Evolutionary conservation across 768 basidiomycete species (phyloP), one percentile per base, ranked within the genome.

Genomic region (Harrya chromipes): DNA sequence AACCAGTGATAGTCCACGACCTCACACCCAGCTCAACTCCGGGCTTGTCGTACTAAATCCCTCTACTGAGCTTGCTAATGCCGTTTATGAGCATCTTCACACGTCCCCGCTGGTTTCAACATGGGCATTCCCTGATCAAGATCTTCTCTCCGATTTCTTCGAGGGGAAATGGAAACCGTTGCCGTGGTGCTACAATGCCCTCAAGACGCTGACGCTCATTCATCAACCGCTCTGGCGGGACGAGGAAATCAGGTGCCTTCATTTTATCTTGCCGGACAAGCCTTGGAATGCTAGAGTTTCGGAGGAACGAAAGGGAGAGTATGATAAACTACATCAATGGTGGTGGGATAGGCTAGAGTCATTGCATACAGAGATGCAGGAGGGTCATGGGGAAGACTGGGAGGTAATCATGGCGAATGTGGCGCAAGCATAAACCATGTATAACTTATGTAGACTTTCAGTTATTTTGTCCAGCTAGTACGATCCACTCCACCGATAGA

Each of bases 101-200:
- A 78, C 72, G 5, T 80, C 79, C 9, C 78, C 80, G 3, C 72
- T 76, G 10, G 72, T 87, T 8, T 50, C 74, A 4, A 71, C 72
- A 0, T 84, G 78, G 72, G 68, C 66, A n/a, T 97, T 97, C 66
- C 84, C 92, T 1, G 95, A 99, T 67, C 95, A 99, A 67, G 95
- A 99, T 58, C 77, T 97, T 27, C 80, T 97, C 27, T 79, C 94
- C 1, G 79, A 77, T 27, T 81, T 83, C 62, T 98, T 95, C 73
- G 68, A 76, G 47, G 87, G 85, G 16, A 82, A 68, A 63, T 94
- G 90, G 89, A 77, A 73, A 46, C 84, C 89, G 5, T 69, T 95
- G 35, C 80, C 84, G 1, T 97, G 89, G 83, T 83, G 83, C 53
- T 94, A 93, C 68, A 99, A 99, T 60, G 94, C 93, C 0, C 75